Base-by-base conservation (phyloP, 2,329 filamentous ascomycete species). In the Dactylonectria macrodidyma region DNA sequence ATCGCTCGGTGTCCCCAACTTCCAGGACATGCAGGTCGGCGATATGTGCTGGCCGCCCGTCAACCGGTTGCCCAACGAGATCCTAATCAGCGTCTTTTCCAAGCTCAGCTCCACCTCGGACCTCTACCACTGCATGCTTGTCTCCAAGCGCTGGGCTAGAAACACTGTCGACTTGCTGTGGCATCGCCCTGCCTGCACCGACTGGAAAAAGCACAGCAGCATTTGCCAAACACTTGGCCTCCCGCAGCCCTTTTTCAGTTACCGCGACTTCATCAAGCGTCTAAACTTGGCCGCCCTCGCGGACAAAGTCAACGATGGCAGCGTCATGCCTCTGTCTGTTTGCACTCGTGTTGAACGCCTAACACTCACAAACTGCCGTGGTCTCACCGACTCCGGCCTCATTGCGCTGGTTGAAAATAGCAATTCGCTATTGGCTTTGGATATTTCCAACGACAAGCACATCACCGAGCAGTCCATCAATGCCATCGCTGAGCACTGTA, bases 151-250 rank as follows among this genome's bases (percentile, higher is more conserved):
- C 70, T 99, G 96, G 96, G 93, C 96, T 33, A 88, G 92, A 70
- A 98, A 98, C 78, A 92, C 93, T 59, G 96, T 98, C 73, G 95
- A 96, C 71, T 88, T 97, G 72, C 87, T 99, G 24, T 99, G 96
- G 96, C 95, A 98, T 81, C 89, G 96, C 46, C 96, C 96, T 1
- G 91, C 94, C 33, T 98, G 96, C 83, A 95, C 92, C 76, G 94
- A 91, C 75, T 98, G 94, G 93, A 82, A 87, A 12, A 95, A 95
- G 78, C 90, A 98, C 75, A 86, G 90, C 76, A 92, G 85, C 72
- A 96, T 99, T 73, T 95, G 95, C 77, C 86, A 88, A 65, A 95
- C 95, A 1, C 89, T 98, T 41, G 88, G 89, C 52, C 87, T 91
- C 33, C 84, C 88, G 38, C 84, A 91, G n/a, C 92, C 93, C 73